Base-by-base conservation (phyloP, 805 yeast genomes). In the Kazachstania kunashirensis region DNA sequence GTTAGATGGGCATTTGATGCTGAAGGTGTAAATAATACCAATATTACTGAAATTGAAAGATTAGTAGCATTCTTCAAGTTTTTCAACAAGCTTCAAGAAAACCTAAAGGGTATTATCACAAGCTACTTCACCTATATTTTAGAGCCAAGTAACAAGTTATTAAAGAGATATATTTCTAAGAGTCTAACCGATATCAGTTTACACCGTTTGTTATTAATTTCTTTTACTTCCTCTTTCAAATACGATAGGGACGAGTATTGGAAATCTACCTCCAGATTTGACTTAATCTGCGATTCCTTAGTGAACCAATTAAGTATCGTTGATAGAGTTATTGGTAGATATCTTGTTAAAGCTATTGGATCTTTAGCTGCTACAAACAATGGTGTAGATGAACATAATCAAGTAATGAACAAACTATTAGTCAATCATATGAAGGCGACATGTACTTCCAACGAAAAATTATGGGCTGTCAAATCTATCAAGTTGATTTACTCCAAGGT, bases 191-290 rank as follows among this genome's bases (percentile, higher is more conserved):
- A 71, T 39, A 59, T 69, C 32, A 73, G 75, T 44, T 65, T 86
- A 48, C 78, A 85, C 61, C 77, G 95, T 62, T 61, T 84, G 28
- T 59, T 88, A 15, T 63, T 86, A 36, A 77, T 73, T 44, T 77
- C 95, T 0, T 63, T 92, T 44, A 73, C 79, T 0, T 70, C 84
- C 1, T 81, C 96, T 2, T 86, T 92, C 66, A 83, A 79, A 51
- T 80, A 77, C 52, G 96, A 89, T 53, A 84, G 79, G 53, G 95
- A 83, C 49, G 98, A 92, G 52, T 92, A 84, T 64, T 92, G 99
- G 99, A 79, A 82, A 40, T 76, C 85, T 31, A 80, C 79, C 36
- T 74, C 85, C 18, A 75, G 98, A 55, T 92, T 85, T 55, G 94
- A 82, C 27, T 62, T 75, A 35, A 70, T 86, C 18, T 70, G 79